phyloP scores from a whole-genome alignment of 495 filamentous ascomycete species.

The Aspergillus egyptiacus region DNA sequence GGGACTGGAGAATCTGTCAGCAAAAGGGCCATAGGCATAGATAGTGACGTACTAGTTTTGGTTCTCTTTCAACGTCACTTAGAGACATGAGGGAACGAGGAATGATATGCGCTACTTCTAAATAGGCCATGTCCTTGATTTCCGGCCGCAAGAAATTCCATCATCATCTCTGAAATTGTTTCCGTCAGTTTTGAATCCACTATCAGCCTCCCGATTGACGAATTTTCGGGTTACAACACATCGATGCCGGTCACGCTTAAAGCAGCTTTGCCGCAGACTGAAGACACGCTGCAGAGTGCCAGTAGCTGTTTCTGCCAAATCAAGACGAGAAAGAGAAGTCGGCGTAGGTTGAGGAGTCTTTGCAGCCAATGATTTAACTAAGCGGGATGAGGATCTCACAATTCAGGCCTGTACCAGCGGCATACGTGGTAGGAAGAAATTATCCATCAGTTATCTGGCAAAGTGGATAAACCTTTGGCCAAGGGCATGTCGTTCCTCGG shows the following conservation, averaged over 20 bases:
- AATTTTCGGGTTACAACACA: constrained; percentile 12
- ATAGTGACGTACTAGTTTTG: neutral
- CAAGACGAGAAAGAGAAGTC: neutral
- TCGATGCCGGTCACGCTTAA: constrained; percentile 8
- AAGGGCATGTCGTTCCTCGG: no score
- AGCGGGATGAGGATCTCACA: neutral
- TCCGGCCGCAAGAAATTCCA: constrained; percentile 5
- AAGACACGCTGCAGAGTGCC: constrained; percentile 9
- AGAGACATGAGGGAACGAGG: constrained; percentile 5
- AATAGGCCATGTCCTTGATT: neutral
- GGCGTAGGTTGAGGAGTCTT: constrained; percentile 12
- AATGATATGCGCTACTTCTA: constrained; percentile 16
- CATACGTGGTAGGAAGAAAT: neutral
- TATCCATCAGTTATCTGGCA: constrained; percentile 3
- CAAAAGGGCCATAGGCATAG: neutral
- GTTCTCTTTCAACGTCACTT: neutral
- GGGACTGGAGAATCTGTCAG: constrained; percentile 7
- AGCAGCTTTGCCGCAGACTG: neutral
- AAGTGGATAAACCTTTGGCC: no score
- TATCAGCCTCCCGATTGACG: constrained; percentile 1
- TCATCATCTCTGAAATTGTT: constrained; percentile 7
- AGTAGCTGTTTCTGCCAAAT: neutral
- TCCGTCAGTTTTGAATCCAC: neutral
- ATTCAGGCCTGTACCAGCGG: neutral
- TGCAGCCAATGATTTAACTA: constrained; percentile 1